Conservation (phyloP, 164 flowering plant genomes). For the Annona cherimola region DNA sequence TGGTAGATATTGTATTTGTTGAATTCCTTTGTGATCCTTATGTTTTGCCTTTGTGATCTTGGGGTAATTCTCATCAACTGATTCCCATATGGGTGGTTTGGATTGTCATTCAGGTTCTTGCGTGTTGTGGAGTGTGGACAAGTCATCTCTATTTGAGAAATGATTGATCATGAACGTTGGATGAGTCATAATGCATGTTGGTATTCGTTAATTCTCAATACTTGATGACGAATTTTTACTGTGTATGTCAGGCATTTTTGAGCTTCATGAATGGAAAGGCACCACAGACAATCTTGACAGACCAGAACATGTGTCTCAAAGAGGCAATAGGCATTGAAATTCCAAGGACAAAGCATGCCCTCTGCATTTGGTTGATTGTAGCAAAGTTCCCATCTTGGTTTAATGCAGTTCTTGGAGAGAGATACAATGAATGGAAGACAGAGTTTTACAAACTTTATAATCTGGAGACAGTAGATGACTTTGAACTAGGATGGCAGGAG, state of each 20-base stretch:
- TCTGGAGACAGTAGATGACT: conserved; percentile 73
- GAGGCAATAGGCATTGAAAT: conserved; percentile 79
- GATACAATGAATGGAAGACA: conserved; percentile 89
- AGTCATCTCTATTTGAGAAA: not conserved
- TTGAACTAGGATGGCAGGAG: conserved; percentile 84
- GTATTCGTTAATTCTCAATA: not conserved
- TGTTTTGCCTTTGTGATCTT: not conserved
- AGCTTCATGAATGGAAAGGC: conserved; percentile 90
- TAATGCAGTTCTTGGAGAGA: conserved; percentile 79
- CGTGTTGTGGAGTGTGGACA: not conserved
- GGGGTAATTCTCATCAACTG: not conserved
- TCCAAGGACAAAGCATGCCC: conserved; percentile 78
- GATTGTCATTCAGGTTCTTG: not conserved
- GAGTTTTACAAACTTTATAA: conserved; percentile 80
- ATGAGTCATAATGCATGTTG: not conserved
- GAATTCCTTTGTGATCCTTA: no score
- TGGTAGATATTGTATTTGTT: no score
- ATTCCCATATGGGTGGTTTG: not conserved
- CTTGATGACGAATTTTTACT: not conserved
- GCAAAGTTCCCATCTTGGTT: conserved; percentile 99
- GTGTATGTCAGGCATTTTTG: conserved; percentile 51
- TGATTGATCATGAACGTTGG: not conserved
- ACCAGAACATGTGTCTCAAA: conserved; percentile 81
- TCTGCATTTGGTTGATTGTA: conserved; percentile 89
- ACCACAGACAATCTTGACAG: conserved; percentile 83